Conservation (phyloP, 495 filamentous ascomycete genomes). For the Hypoxylon fragiforme region DNA sequence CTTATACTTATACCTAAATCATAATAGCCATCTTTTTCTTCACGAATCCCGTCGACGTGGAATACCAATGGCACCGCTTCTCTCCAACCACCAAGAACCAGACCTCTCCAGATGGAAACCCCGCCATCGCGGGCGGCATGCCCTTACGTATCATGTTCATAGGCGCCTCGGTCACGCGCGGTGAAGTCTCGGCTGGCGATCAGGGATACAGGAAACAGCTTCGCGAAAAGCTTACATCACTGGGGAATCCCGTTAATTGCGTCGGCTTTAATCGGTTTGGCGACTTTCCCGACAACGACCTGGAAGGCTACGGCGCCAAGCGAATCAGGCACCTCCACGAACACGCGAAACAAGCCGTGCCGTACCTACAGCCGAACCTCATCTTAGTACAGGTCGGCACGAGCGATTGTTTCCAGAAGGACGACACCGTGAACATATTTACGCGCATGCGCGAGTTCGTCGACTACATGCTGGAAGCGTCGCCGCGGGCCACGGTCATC, state of each 20-base stretch:
- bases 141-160: conserved; percentile 38
- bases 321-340: conserved; percentile 33
- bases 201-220: conserved; percentile 35
- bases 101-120: conserved; percentile 1
- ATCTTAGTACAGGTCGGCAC: conserved; percentile 39
- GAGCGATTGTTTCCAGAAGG: conserved; percentile 38
- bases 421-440: conserved; percentile 31
- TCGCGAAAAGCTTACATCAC: conserved; percentile 28
- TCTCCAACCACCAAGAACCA: not conserved
- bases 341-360: conserved; percentile 21
- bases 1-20: conserved; percentile 11
- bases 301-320: conserved; percentile 33
- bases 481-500: conserved; percentile 33
- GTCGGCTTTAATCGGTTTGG: conserved; percentile 39
- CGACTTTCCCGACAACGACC: conserved; percentile 37
- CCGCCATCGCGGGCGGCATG: conserved; percentile 20
- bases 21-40: conserved; percentile 15
- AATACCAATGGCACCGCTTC: conserved; percentile 22
- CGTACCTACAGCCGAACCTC: conserved; percentile 35
- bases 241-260: conserved; percentile 35
- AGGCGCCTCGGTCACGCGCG: conserved; percentile 35
- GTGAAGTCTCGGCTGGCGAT: conserved; percentile 35
- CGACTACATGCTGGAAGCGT: conserved; percentile 29
- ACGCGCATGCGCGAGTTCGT: conserved; percentile 31
- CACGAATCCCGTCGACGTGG: conserved; percentile 23